Evolutionary conservation across 192 early-diverging fungal genomes (phyloP).

Genomic region (Podila epicladia): DNA sequence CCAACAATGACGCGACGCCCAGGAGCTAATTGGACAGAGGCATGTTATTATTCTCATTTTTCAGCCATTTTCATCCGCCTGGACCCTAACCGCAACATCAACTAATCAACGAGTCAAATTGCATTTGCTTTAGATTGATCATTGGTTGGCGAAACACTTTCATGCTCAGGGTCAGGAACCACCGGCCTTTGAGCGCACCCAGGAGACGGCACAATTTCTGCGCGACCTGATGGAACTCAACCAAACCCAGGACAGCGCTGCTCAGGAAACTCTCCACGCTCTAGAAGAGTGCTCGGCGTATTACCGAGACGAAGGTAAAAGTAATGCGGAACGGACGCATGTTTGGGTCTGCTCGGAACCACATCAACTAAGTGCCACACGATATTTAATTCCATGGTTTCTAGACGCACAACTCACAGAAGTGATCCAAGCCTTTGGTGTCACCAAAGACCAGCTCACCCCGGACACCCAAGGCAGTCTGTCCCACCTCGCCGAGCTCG

Average conservation of each 20-base stretch:
- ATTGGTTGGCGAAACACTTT: conserved; percentile 27
- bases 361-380: neutral
- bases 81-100: neutral
- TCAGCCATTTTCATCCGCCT: neutral
- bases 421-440: conserved; percentile 9
- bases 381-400: too few species aligned
- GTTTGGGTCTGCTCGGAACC: too few species aligned
- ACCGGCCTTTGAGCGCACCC: conserved; percentile 32
- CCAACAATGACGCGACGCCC: neutral
- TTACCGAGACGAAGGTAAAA: conserved; percentile 29
- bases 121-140: conserved; percentile 16
- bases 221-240: conserved; percentile 18
- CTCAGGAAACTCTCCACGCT: conserved; percentile 2
- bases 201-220: conserved; percentile 1
- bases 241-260: conserved; percentile 13
- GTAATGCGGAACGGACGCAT: too few species aligned
- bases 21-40: neutral
- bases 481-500: conserved; percentile 19
- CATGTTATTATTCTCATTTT: neutral
- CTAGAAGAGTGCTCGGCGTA: conserved; percentile 1
- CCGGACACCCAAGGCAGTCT: neutral
- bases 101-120: neutral
- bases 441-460: conserved; percentile 8
- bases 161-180: neutral
- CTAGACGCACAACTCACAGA: conserved; percentile 24